Evolutionary conservation across 768 basidiomycete species (phyloP), one percentile per base, ranked within the genome.

Genomic region (Hericium coralloides): DNA sequence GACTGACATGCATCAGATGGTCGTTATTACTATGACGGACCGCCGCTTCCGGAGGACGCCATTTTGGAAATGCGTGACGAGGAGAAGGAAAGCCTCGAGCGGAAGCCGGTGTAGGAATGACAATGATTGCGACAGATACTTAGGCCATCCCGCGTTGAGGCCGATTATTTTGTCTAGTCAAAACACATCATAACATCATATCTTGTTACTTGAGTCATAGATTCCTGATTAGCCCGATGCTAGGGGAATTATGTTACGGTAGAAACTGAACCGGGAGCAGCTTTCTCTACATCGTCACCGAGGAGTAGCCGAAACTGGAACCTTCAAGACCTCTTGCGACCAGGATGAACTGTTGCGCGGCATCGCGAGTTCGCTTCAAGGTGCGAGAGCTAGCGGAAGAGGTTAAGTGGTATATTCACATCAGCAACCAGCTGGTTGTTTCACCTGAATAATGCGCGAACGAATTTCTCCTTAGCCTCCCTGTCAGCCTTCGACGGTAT

Each of bases 291-390:
- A 50, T 50, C 23, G 49, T 50, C 10, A 50, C 49, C 9, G 49
- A 83, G 2, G 90, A 83, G 68, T 88, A 92, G 8, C 92, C 92
- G 69, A 94, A 95, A 59, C 81, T 85, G 9, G 91, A 87, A 8
- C 87, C 89, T 62, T 91, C 90, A 56, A 94, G 69, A 2, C 92
- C 92, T 65, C 92, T 73, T 12, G 91, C 87, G 18, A 95, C 79
- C 0, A 95, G 76, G 1, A 87, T 86, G 68, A 95, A 94, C 60
- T 95, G 89, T 61, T 92, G 84, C 12, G 91, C 84, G 0, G 92
- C 92, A 39, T 93, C 92, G 60, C 87, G 75, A 38, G 85, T 91
- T 61, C 77, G 79, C 66, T 85, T 87, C 2, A 83, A 72, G 17
- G 87, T 87, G 43, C 89, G 79, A 38, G 89, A 83, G 25, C 89